These are phyloP conservation scores for Paratinospora sagittata DNA, from an alignment of 164 flowering plant genomes.

Conservation along the genomic window DNA sequence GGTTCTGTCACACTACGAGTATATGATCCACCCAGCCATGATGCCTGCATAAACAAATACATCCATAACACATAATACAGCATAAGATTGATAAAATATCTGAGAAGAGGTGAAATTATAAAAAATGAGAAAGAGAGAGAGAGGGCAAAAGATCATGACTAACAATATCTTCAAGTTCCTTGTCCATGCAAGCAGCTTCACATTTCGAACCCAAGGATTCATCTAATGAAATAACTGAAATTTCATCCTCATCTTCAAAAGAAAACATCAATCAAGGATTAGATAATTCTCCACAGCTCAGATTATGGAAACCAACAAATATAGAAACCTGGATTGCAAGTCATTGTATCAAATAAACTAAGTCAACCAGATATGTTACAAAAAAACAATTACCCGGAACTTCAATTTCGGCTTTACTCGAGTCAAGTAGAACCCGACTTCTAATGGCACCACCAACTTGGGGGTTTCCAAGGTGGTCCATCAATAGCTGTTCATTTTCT, in stretches of 20 bases:
- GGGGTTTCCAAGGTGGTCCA: constrained; percentile 16
- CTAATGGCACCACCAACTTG: constrained; percentile 31
- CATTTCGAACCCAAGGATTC: constrained; percentile 28
- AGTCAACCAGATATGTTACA: neutral
- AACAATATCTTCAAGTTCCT: constrained; percentile 58
- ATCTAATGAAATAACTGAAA: constrained; percentile 48
- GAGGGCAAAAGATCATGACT: constrained; percentile 21
- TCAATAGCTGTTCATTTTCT: constrained; percentile 33
- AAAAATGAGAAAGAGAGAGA: neutral
- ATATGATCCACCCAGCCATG: constrained; percentile 85
- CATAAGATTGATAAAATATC: constrained; percentile 1
- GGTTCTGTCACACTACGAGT: constrained; percentile 28
- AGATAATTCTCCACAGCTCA: neutral
- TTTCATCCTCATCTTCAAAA: constrained; percentile 55
- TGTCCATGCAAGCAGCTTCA: constrained; percentile 34
- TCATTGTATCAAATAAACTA: too few species aligned
- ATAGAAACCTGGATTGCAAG: too few species aligned
- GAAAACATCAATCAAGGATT: neutral
- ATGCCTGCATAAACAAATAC: constrained; percentile 46
- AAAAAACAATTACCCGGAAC: constrained; percentile 50
- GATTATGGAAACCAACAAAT: neutral
- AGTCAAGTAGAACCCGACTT: constrained; percentile 29
- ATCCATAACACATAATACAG: neutral
- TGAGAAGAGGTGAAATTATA: neutral
- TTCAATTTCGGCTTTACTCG: constrained; percentile 47